Base-by-base conservation (phyloP, 2,329 filamentous ascomycete genomes). In the Pyrenochaeta sp. region DNA sequence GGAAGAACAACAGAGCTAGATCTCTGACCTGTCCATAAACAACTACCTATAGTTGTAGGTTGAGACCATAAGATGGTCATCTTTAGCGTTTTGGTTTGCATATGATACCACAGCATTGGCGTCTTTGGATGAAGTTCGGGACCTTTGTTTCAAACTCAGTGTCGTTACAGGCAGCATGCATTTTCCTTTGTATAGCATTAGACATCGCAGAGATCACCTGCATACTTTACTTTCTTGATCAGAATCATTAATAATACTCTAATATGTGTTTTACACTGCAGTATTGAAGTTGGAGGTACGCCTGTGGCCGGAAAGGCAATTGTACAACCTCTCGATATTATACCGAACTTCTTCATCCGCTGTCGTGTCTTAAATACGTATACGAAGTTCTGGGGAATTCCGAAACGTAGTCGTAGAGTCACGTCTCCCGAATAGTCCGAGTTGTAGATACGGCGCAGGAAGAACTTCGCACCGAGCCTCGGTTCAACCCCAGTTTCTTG, bases 1-100 rank as follows among this genome's bases (percentile, higher is more conserved):
- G 52, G 1, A 54, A 48, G 32, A 61, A 48, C 33, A 60, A 45
- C 55, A 69, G 70, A 46, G 43, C n/a, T 1, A 64, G 71, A 59
- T 70, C 66, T 32, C 56, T 71, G 63, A 73, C 69, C 7, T 72
- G 69, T 56, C 71, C 71, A 1, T 73, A 51, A 63, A 17, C 40
- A 32, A 30, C 14, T 10, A 23, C 20, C n/a, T 10, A 17, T 30
- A 4, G 4, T 4, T 42, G 10, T 9, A 31, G 2, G 12, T n/a
- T 7, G 15, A 15, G 2, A 35, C n/a, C 21, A 30, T 31, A 36
- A 37, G n/a, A 45, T 43, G 45, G 45, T 37, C 45, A 49, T 43
- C 42, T 44, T n/a, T 15, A 42, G 49, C 43, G 21, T 35, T 49
- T 44, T 15, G 49, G 45, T 29, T 54, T 23, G 51, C 51, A 58